Evolutionary conservation across 2,329 filamentous ascomycete genomes (phyloP), one percentile per base, ranked within the genome.

Genomic region (Penicillium capsulatum): DNA sequence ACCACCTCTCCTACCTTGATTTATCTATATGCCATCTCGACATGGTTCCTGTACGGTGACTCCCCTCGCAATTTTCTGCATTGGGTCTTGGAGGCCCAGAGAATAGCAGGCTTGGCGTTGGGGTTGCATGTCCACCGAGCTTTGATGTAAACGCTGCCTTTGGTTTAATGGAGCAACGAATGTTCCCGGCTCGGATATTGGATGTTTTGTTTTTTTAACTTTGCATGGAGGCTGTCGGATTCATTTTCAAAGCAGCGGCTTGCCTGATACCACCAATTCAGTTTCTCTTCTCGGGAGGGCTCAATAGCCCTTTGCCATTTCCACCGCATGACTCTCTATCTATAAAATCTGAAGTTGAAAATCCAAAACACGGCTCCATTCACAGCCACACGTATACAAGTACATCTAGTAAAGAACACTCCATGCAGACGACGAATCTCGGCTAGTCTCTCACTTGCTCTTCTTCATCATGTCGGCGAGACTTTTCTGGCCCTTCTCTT

Each of bases 401-500:
- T 28, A 22, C 19, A 22, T 9, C 19, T 28, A 14, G 26, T 28
- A 28, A 28, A 28, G 6, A 11, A 11, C 13, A 5, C 4, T 11
- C 26, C 11, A n/a, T 11, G 6, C 26, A n/a, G 4, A 28, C 11
- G 6, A 6, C 26, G n/a, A 11, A n/a, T n/a, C 26, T 9, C 19
- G 5, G 19, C 19, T 9, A 22, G 13, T 7, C 42, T 13, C 36
- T 27, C 30, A 45, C 36, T 51, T 53, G 13, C 37, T 29, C 3
- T 37, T 47, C 34, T 58, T 57, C 51, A 65, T 59, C 58, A 65
- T 63, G 27, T 63, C 59, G 31, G 53, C 41, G 38, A 66, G 40
- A 24, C 52, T 66, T 40, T 62, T 63, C 50, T 64, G 59, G 7
- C 53, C 57, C 42, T 63, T 66, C 38, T 55, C 65, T 44, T 67